A percentile compares a stretch with the other conserved stretches of the same genome.
These are phyloP conservation scores for Austroboletus novae-zelandiae DNA, from an alignment of 1,284 basidiomycete species.

Conservation along the genomic window DNA sequence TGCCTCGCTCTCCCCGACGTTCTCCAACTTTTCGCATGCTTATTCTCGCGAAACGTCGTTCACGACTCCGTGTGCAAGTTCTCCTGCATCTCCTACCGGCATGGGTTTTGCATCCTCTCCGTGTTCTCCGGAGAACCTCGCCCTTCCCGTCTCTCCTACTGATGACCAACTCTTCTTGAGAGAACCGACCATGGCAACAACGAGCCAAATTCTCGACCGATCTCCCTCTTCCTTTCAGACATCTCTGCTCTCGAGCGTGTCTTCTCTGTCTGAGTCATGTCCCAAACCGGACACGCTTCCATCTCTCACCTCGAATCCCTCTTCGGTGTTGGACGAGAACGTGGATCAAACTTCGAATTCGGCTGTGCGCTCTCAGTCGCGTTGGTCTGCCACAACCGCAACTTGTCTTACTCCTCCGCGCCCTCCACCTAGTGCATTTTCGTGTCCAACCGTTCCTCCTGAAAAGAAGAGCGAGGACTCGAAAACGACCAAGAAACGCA, in stretches of 20 bases:
- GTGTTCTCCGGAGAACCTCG: slow-evolving; percentile 24
- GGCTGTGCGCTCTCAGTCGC: slow-evolving; percentile 22
- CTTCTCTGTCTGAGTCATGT: background rate
- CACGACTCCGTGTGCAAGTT: slow-evolving; percentile 24
- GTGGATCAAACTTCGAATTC: slow-evolving; percentile 4
- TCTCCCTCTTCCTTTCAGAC: background rate
- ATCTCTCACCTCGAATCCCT: background rate
- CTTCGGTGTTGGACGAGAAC: background rate
- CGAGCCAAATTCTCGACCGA: background rate
- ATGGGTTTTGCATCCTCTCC: slow-evolving; percentile 14
- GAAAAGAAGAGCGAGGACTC: slow-evolving; percentile 22
- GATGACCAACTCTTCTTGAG: slow-evolving; percentile 8
- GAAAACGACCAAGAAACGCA: slow-evolving; percentile 30
- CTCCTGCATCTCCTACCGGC: slow-evolving; percentile 21
- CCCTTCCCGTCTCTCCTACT: slow-evolving; percentile 24
- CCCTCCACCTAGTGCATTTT: background rate
- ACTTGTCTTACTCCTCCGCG: slow-evolving; percentile 16
- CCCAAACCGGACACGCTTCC: slow-evolving; percentile 6
- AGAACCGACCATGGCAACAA: background rate
- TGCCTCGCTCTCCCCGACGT: slow-evolving; percentile 23
- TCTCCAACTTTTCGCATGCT: slow-evolving; percentile 27
- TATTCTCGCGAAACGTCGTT: slow-evolving; percentile 25
- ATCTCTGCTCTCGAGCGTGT: background rate
- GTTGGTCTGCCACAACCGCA: slow-evolving; percentile 31
- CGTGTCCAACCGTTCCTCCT: slow-evolving; percentile 7